Percentiles rank a stretch among this genome's conserved stretches.
Conservation (phyloP, 352 stramenopile species). For the Pythium insidiosum region DNA sequence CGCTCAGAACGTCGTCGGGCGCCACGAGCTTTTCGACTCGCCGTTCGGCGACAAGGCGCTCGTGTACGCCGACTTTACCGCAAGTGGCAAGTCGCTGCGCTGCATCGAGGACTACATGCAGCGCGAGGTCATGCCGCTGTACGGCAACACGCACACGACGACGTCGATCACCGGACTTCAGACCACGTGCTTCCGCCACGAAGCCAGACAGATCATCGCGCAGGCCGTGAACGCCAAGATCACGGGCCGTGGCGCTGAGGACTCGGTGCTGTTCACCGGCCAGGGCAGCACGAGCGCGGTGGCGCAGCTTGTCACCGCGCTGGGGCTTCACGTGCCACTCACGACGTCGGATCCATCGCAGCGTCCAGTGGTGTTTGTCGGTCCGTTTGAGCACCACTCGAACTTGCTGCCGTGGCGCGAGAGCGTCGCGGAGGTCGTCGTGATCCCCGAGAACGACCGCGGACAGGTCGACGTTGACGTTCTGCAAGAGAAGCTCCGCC, state of each 20-base stretch:
- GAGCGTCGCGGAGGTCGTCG: conserved; percentile 53
- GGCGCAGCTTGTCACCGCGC: conserved; percentile 43
- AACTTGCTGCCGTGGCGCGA: conserved; percentile 95
- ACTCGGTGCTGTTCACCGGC: conserved; percentile 94
- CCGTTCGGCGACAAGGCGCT: conserved; percentile 51
- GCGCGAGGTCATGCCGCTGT: conserved; percentile 78
- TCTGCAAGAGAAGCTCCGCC: conserved; percentile 32
- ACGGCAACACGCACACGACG: conserved; percentile 95
- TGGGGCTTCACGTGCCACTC: conserved; percentile 25
- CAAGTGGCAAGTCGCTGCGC: conserved; percentile 59
- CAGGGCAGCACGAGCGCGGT: conserved; percentile 66
- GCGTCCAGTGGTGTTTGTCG: conserved; percentile 76
- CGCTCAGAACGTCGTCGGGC: conserved; percentile 15
- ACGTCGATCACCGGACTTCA: conserved; percentile 41
- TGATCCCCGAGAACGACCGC: conserved; percentile 27
- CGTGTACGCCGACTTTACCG: conserved; percentile 89
- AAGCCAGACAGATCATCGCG: conserved; percentile 87
- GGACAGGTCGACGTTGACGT: conserved; percentile 40
- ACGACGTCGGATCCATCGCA: conserved; percentile 3
- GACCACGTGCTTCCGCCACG: conserved; percentile 87
- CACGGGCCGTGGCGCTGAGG: conserved; percentile 63
- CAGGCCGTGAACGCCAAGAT: conserved; percentile 76
- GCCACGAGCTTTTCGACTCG: conserved; percentile 20
- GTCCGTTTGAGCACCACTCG: conserved; percentile 94
- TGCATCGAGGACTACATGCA: conserved; percentile 84